Conservation (phyloP, 257 asterid species). For the Solanum rostratum region DNA sequence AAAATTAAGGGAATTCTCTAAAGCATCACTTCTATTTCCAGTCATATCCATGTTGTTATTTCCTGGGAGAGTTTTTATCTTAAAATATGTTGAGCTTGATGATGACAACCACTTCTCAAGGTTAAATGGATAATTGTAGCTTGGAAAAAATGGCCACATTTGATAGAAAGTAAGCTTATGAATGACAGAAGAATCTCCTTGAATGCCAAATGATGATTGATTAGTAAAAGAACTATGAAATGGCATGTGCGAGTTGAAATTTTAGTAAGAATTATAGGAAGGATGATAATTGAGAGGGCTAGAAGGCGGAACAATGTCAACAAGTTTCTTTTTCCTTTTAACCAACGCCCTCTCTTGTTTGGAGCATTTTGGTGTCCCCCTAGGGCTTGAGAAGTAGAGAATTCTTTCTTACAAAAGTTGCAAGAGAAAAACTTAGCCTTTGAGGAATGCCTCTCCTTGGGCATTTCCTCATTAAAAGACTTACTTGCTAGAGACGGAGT, state of each 20-base stretch:
- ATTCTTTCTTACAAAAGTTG: conserved; percentile 15
- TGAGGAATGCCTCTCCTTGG: background rate
- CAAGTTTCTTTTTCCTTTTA: no score
- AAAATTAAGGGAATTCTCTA: background rate
- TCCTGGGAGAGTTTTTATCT: background rate
- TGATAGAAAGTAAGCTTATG: background rate
- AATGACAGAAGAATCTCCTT: background rate
- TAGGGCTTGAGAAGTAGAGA: conserved; percentile 32
- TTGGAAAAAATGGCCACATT: background rate
- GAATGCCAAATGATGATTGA: background rate
- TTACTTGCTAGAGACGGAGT: background rate
- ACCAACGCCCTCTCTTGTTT: background rate
- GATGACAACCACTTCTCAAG: background rate
- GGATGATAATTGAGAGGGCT: background rate
- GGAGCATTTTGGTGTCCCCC: background rate
- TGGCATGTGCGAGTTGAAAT: background rate
- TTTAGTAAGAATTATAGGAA: background rate
- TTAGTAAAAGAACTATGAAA: background rate
- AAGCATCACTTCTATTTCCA: background rate
- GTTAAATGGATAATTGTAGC: background rate
- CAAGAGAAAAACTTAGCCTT: conserved; percentile 37
- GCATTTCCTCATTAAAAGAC: conserved; percentile 9
- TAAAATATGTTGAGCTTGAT: background rate
- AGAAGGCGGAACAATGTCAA: background rate
- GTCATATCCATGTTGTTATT: background rate